Evolutionary conservation across 139 green algal genomes (phyloP), one percentile per base, ranked within the genome.

Genomic region (Auxenochlorella protothecoides): DNA sequence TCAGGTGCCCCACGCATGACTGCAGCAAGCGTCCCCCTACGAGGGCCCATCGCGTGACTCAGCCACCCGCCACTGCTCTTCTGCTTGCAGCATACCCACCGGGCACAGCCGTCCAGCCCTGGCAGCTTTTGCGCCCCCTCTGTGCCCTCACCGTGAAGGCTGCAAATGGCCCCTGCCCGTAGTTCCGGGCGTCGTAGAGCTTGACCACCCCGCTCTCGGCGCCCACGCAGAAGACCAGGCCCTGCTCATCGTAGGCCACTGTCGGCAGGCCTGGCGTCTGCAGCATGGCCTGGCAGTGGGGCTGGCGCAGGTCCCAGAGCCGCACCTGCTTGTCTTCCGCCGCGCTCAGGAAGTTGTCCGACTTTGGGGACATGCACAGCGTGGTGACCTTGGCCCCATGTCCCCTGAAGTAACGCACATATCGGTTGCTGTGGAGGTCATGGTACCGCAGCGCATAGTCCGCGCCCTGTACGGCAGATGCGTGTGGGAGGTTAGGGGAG

Each of bases 171-270:
- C 92, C 92, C 55, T 88, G 75, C 15, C 85, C 79, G 68, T 93
- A 96, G 15, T 84, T 85, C 13, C 82, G 74, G 4, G 85, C 79
- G 70, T 97, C 92, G 78, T 94, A 97, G 63, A 97, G 83, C 80
- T 92, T 91, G 11, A 96, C 74, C 13, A 93, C 70, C 6, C 90
- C 89, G 5, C 74, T 81, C 53, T 91, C 84, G 2, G 83, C 81
- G 1, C 82, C 90, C 56, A 97, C 89, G 7, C 80, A 88, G 76
- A 97, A 96, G n/a, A 97, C 88, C 6, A 96, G 82, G 3, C 92
- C 92, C 78, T 95, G 90, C 72, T 91, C 82, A 68, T 93, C 89
- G 63, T 86, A 91, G 51, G 84, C 79, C 5, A 81, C 84, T 54
- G 77, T 84, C 51, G 86, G 84, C 59, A 84, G 79, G 57, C 81